A percentile compares a stretch with the other conserved stretches of the same genome.
These are phyloP conservation scores for Candida alai DNA, from an alignment of 805 yeast species.

Conservation along the genomic window DNA sequence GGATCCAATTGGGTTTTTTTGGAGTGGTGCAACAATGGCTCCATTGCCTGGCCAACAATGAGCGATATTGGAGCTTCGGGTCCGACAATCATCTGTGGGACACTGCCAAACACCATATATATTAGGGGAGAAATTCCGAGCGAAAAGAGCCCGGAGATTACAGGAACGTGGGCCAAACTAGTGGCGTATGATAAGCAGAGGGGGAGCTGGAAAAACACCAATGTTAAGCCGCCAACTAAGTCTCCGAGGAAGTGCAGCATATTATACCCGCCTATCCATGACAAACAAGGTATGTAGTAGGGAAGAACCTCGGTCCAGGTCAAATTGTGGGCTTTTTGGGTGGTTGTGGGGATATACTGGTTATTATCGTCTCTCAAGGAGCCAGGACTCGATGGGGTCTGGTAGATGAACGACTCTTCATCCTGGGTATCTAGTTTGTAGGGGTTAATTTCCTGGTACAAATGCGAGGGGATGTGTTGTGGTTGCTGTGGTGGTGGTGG, in stretches of 20 bases:
- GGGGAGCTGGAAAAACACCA: slow-evolving; percentile 91
- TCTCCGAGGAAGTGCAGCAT: slow-evolving; percentile 50
- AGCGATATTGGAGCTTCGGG: slow-evolving; percentile 45
- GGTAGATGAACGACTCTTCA: slow-evolving; percentile 8
- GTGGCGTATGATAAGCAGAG: slow-evolving; percentile 50
- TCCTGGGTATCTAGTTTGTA: slow-evolving; percentile 5
- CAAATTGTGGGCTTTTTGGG: slow-evolving; percentile 18
- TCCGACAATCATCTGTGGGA: slow-evolving; percentile 45
- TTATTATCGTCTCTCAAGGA: slow-evolving; percentile 1
- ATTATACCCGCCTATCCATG: slow-evolving; percentile 61
- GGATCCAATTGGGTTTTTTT: slow-evolving; percentile 29
- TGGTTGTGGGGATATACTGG: slow-evolving; percentile 22
- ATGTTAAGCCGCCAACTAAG: slow-evolving; percentile 75
- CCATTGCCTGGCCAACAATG: slow-evolving; percentile 45
- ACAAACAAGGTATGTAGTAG: slow-evolving; percentile 63
- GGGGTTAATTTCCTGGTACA: background rate
- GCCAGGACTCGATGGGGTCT: background rate
- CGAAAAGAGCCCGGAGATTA: slow-evolving; percentile 35
- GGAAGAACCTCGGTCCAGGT: slow-evolving; percentile 39
- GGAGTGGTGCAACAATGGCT: slow-evolving; percentile 37
- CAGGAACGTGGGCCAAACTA: slow-evolving; percentile 42
- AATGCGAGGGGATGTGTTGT: slow-evolving; percentile 1
- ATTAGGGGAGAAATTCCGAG: slow-evolving; percentile 38
- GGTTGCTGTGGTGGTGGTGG: slow-evolving; percentile 1
- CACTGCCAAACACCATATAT: slow-evolving; percentile 40